Percentiles rank a stretch among this genome's conserved stretches.
Conservation (phyloP, 306 rosid species). For the Senna tora region DNA sequence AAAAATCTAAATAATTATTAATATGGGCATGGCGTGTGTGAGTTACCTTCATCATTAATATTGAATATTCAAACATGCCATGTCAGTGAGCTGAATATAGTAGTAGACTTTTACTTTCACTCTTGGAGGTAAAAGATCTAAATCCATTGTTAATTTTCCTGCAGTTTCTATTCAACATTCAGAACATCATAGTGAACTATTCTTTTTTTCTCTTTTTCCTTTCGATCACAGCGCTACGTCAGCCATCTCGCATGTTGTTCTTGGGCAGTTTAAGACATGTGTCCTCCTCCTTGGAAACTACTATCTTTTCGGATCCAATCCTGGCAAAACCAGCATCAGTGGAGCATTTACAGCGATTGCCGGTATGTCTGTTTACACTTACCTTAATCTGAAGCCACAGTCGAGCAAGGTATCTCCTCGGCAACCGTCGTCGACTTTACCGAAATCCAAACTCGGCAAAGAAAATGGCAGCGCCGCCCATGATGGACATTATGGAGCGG, state of each 20-base stretch:
- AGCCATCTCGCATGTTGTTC: constrained; percentile 88
- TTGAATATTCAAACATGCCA: not conserved
- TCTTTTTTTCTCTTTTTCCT: not conserved
- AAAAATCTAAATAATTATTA: not conserved
- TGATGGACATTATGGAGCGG: constrained; percentile 64
- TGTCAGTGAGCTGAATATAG: not conserved
- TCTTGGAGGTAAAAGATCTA: too few relatives aligned
- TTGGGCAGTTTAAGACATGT: constrained; percentile 97
- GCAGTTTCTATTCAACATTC: not conserved
- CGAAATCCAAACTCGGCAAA: constrained; percentile 77
- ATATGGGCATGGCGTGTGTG: too few relatives aligned
- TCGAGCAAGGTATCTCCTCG: constrained; percentile 56
- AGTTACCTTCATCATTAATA: not conserved
- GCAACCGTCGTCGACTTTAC: constrained; percentile 65
- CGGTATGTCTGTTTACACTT: constrained; percentile 87
- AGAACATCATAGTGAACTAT: constrained; percentile 1
- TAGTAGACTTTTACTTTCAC: too few relatives aligned
- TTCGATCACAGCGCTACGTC: constrained; percentile 82
- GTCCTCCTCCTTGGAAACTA: constrained; percentile 87
- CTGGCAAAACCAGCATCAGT: constrained; percentile 72
- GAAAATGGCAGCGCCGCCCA: constrained; percentile 61
- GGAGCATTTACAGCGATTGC: constrained; percentile 90
- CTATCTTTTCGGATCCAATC: constrained; percentile 81
- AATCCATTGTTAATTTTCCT: too few relatives aligned
- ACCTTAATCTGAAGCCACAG: constrained; percentile 70